Conservation (phyloP, 345 rosid genomes). For the Aquilaria malaccensis region DNA sequence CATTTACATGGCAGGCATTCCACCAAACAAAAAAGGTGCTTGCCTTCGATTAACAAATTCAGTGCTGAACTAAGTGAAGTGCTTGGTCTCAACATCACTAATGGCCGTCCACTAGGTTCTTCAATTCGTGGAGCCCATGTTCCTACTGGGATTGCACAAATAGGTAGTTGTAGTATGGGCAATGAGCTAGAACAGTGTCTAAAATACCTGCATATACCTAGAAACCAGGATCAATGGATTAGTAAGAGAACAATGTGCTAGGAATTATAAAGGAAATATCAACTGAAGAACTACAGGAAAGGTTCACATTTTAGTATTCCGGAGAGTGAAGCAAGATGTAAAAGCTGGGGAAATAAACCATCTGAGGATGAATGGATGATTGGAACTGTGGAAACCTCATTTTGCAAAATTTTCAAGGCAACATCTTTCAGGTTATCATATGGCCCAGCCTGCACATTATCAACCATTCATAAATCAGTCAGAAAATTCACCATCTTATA, state of each 20-base stretch:
- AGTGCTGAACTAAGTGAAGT: conserved; percentile 60
- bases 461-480: neutral
- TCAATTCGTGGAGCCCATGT: conserved; percentile 56
- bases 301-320: conserved; percentile 48
- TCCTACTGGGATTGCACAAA: conserved; percentile 41
- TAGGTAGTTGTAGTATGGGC: conserved; percentile 43
- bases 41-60: conserved; percentile 62
- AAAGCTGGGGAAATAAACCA: conserved; percentile 51
- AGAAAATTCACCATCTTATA: too few species aligned
- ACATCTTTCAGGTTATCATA: conserved; percentile 43
- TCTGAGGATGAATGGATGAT: conserved; percentile 48
- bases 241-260: conserved; percentile 15
- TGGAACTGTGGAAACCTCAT: conserved; percentile 37
- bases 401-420: conserved; percentile 42
- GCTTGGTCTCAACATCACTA: conserved; percentile 53
- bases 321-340: conserved; percentile 44
- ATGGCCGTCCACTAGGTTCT: conserved; percentile 36
- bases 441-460: conserved; percentile 46
- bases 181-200: conserved; percentile 35
- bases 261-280: conserved; percentile 16
- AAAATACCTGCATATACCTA: conserved; percentile 56
- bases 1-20: neutral
- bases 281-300: conserved; percentile 8
- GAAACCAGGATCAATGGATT: conserved; percentile 18
- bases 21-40: conserved; percentile 7